Evolutionary conservation across 257 asterid genomes (phyloP).

Genomic region (Paraleonurus japonicus): DNA sequence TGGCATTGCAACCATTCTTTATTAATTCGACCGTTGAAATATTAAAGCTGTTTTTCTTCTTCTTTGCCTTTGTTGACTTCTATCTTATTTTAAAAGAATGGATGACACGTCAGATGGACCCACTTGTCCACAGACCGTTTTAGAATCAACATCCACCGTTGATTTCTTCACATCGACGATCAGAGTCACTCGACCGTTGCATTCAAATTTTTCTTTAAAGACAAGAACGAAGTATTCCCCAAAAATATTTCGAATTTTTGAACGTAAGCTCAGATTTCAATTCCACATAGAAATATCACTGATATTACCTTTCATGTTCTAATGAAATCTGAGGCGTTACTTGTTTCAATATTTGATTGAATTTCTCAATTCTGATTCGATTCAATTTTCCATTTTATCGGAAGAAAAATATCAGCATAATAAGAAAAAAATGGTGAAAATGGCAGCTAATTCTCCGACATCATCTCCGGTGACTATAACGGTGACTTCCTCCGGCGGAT

Average conservation of each 20-base stretch:
- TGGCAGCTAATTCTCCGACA: slow-evolving; percentile 57
- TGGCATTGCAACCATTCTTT: slow-evolving; percentile 23
- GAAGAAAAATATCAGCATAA: not conserved
- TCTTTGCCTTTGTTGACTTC: slow-evolving; percentile 29
- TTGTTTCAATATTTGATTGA: not conserved
- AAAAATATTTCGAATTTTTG: slow-evolving; percentile 43
- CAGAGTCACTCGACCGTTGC: slow-evolving; percentile 64
- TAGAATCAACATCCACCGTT: slow-evolving; percentile 29
- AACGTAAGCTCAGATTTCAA: slow-evolving; percentile 7
- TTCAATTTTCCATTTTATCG: not conserved
- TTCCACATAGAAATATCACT: not conserved
- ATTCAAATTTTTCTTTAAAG: slow-evolving; percentile 27
- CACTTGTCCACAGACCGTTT: slow-evolving; percentile 42
- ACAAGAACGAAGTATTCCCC: not conserved
- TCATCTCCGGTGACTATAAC: slow-evolving; percentile 85
- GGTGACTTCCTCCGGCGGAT: slow-evolving; percentile 70
- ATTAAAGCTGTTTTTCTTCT: slow-evolving; percentile 26
- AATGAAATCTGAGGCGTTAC: not conserved
- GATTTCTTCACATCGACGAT: slow-evolving; percentile 45
- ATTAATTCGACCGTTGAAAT: slow-evolving; percentile 50
- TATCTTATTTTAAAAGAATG: not conserved
- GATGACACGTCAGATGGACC: slow-evolving; percentile 33
- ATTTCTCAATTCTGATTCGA: not conserved
- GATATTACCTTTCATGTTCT: not conserved
- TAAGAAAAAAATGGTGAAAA: slow-evolving; percentile 48